Evolutionary conservation across 768 basidiomycete species (phyloP), one percentile per base, ranked within the genome.

Genomic region (Pisolithus tinctorius): DNA sequence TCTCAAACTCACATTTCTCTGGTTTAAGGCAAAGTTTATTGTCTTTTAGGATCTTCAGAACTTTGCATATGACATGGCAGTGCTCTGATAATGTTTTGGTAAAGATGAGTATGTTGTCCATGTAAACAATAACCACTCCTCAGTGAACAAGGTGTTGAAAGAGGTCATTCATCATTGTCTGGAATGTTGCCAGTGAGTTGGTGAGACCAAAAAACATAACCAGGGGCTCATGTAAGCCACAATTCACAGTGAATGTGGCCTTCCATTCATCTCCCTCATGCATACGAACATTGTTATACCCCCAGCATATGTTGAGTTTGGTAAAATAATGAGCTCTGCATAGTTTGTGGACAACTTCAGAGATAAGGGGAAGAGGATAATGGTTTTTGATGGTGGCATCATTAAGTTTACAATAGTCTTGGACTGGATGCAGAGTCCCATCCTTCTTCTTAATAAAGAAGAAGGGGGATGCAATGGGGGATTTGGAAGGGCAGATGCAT

Each of bases 41-140:
- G 0, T 51, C 27, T 0, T 7, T 0, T 0, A 54, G 11, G 0
- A 26, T 37, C 0, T 50, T 7, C 0, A 57, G 8, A 0, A 50
- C 54, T 5, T 55, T 5, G 0, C 0, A 0, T 0, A 54, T 31
- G 1, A 57, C 29, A 2, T 4, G 0, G 36, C 2, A 0, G 51
- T 75, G 71, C 1, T 73, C 63, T 1, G 68, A 53, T 3, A 63
- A 62, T 0, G 50, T 54, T 29, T 48, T 38, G 0, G 67, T 69
- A 45, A 62, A 74, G 0, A 74, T 60, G 0, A 74, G 63, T 1
- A 75, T 74, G 43, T 76, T 66, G 41, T 76, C 70, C 8, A 76
- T 72, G 45, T 75, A 76, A 2, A 69, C 54, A 0, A 60, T n/a
- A 0, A 70, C 55, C 1, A 59, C 51, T 11, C 44, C 54, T 9